Percentiles rank a stretch among this genome's conserved stretches.
Evolutionary conservation across 176 grass and related monocot species (phyloP).

Genomic region (Carex pumila): DNA sequence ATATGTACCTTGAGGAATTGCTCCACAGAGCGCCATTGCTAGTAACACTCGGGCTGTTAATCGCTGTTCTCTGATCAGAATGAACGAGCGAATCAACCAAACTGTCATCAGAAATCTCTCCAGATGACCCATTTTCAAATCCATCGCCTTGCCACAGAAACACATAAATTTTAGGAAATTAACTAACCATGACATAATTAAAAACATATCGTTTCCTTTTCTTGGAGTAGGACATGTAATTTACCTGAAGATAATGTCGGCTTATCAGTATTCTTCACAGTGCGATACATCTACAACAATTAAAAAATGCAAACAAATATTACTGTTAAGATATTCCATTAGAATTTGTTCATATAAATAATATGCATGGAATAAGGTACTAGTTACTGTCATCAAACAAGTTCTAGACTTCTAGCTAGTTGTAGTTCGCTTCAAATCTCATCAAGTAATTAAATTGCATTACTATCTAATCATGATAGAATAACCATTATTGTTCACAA

Average conservation of each 20-base stretch:
- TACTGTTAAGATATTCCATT: neutral
- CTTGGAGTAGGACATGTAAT: neutral
- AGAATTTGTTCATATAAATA: neutral
- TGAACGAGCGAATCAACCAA: conserved; percentile 10
- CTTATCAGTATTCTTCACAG: conserved; percentile 59
- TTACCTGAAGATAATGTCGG: conserved; percentile 44
- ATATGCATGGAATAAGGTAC: neutral
- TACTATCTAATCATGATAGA: neutral
- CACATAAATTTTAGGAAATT: neutral
- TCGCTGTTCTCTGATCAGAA: neutral
- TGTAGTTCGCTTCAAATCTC: neutral
- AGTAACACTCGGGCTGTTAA: conserved; percentile 5
- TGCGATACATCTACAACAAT: conserved; percentile 62
- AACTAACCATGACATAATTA: neutral
- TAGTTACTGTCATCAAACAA: neutral
- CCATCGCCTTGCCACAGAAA: conserved; percentile 36
- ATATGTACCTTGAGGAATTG: conserved; percentile 51
- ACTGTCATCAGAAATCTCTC: conserved; percentile 42
- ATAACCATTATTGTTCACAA: neutral
- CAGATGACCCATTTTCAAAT: conserved; percentile 42
- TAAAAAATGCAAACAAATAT: neutral
- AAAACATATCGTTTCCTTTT: neutral
- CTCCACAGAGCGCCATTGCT: conserved; percentile 24
- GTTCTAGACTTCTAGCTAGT: neutral
- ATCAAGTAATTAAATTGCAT: neutral